A percentile compares a stretch with the other conserved stretches of the same genome.
Conservation (phyloP, 495 filamentous ascomycete species). For the Halenospora varia region DNA sequence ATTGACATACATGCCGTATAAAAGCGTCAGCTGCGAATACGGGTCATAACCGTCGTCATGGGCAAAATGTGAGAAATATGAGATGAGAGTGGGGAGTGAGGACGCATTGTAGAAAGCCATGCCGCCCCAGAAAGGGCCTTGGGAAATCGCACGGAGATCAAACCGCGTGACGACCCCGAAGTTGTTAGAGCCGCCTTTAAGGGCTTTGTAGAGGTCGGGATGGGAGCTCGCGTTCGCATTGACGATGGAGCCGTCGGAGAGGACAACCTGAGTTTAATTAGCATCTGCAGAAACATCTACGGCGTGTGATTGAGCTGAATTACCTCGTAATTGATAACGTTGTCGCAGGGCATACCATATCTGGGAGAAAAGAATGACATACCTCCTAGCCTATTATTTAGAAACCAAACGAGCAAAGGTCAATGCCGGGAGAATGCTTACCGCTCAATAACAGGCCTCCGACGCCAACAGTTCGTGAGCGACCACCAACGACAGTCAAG, state of each 20-base stretch:
- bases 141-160: conserved; percentile 39
- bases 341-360: conserved; percentile 45
- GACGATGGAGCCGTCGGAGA: conserved; percentile 43
- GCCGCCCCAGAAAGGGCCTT: conserved; percentile 43
- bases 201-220: conserved; percentile 48
- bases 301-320: no score
- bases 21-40: no score
- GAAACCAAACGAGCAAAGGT: background rate
- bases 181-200: conserved; percentile 52
- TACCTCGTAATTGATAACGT: conserved; percentile 38
- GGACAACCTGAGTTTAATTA: conserved; percentile 34
- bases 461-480: conserved; percentile 19
- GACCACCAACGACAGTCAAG: conserved; percentile 42
- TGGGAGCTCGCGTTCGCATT: conserved; percentile 30
- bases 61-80: no score
- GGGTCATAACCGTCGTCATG: no score
- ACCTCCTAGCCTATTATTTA: conserved; percentile 25
- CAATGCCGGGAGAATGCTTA: conserved; percentile 2
- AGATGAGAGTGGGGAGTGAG: no score
- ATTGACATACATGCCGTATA: no score
- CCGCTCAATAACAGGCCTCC: conserved; percentile 26
- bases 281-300: background rate
- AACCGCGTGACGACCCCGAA: conserved; percentile 56
- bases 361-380: conserved; percentile 40
- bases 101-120: conserved; percentile 10